Evolutionary conservation across 176 grass and related monocot species (phyloP), one percentile per base, ranked within the genome.

Genomic region (Aegilops umbellulata): DNA sequence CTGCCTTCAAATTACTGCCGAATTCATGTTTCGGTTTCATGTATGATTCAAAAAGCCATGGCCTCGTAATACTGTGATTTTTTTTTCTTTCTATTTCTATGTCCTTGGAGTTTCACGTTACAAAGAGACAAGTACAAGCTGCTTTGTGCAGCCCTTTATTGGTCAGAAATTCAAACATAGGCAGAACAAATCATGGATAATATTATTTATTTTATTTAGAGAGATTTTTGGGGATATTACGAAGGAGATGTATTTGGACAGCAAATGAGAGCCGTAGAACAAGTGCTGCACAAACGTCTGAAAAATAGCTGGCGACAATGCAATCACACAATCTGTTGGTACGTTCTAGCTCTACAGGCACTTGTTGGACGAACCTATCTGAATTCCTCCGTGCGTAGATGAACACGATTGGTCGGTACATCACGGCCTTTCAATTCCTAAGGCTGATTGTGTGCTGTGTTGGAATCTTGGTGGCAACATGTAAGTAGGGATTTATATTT

Each of bases 391-490:
- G 53, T 69, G 76, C 60, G 82, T 76, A 76, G 60, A 35, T 49
- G 78, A 25, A 42, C 51, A 70, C 17, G 79, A 78, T 90, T 82
- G 88, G 78, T 61, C 24, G 36, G 10, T 22, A n/a, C 60, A 74
- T 67, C 68, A 68, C 44, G 34, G n/a, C 82, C 82, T 32, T 85
- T 85, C 76, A 80, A 38, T 60, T 12, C 51, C 53, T 29, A 12
- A 70, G 64, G 75, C 80, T 30, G 44, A 13, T 30, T 58, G 38
- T 82, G 35, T 4, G 44, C 44, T 67, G 83, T 74, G 58, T 49
- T 74, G 73, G 84, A 79, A 80, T 60, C 79, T 38, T 49, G 32
- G 80, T 87, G 35, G 80, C 89, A 83, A 83, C 75, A 83, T 12
- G 35, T 74, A 23, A 57, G 51, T 24, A 65, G 57, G n/a, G 15